Evolutionary conservation across 495 filamentous ascomycete genomes (phyloP).

Genomic region (Trichoderma gamsii): DNA sequence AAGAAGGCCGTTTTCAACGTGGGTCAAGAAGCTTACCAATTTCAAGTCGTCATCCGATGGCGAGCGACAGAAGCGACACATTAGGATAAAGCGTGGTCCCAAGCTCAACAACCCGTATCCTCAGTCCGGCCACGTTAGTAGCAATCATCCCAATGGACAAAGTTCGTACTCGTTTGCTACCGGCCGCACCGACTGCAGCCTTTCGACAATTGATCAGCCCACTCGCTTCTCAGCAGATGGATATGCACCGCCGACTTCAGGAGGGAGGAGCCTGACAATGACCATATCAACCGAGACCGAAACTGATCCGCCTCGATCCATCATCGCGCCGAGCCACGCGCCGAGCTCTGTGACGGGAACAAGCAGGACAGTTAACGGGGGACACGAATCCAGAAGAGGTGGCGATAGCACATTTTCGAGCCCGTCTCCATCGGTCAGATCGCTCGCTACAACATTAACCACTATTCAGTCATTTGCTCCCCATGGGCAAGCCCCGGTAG

Average conservation of each 20-base stretch:
- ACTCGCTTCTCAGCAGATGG: constrained; percentile 53
- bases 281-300: constrained; percentile 66
- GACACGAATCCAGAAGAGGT: constrained; percentile 59
- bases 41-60: constrained; percentile 57
- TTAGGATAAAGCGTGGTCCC: constrained; percentile 45
- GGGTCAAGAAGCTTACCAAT: constrained; percentile 90
- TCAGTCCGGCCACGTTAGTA: constrained; percentile 47
- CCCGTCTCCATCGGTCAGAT: constrained; percentile 83
- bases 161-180: constrained; percentile 55
- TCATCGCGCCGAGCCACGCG: constrained; percentile 71
- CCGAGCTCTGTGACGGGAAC: constrained; percentile 55
- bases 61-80: constrained; percentile 29
- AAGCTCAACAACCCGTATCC: constrained; percentile 83
- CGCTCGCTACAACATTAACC: constrained; percentile 88
- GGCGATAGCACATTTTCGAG: constrained; percentile 91
- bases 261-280: constrained; percentile 62
- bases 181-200: constrained; percentile 32
- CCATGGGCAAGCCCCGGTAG: constrained; percentile 56
- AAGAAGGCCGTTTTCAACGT: constrained; percentile 79
- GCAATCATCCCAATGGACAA: constrained; percentile 37
- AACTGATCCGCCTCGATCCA: constrained; percentile 64
- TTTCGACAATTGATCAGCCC: constrained; percentile 43
- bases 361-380: constrained; percentile 58
- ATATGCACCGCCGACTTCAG: constrained; percentile 50
- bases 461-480: constrained; percentile 86